Base-by-base conservation (phyloP, 805 yeast species). In the Teunomyces pallodes region DNA sequence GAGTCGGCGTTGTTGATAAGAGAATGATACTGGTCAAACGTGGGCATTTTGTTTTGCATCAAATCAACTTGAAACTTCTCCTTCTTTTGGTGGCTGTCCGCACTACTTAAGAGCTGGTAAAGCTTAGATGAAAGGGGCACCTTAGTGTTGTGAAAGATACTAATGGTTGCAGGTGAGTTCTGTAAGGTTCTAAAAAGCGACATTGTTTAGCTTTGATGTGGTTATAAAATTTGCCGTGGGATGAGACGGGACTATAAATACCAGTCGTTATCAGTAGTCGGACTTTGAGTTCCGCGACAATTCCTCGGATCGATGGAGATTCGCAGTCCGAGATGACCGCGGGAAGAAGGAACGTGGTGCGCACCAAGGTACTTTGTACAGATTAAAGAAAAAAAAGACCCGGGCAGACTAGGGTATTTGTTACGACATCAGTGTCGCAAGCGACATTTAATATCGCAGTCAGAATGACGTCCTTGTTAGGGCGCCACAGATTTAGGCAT, bases 161-260 rank as follows among this genome's bases (percentile, higher is more conserved):
- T 56, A 39, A 73, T 63, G 8, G 72, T 69, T 39, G 75, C 74
- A 5, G 76, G 75, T 9, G 72, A 61, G 57, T 61, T 57, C 48
- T 73, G 77, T 44, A 73, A 62, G 10, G 75, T 65, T 64, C 65
- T 71, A 58, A 73, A 73, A 51, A 73, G 68, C 30, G 74, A 66
- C 74, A 69, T 69, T 45, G 40, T 9, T 13, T 14, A 24, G 14
- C 16, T 36, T 36, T 8, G 13, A 8, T 8, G 13, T 14, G 16
- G 6, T 13, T 4, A 13, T 32, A 3, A 32, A 32, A 13, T 7
- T 10, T 32, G 13, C 9, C 5, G 9, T 13, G 17, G 35, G 35
- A 32, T 13, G 8, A 32, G 9, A 12, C 16, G 31, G 42, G n/a
- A 24, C 9, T 32, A 13, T 32, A 32, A 24, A 38, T 9, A 13